Conservation (phyloP, 768 basidiomycete genomes). For the Tricholoma sp. region DNA sequence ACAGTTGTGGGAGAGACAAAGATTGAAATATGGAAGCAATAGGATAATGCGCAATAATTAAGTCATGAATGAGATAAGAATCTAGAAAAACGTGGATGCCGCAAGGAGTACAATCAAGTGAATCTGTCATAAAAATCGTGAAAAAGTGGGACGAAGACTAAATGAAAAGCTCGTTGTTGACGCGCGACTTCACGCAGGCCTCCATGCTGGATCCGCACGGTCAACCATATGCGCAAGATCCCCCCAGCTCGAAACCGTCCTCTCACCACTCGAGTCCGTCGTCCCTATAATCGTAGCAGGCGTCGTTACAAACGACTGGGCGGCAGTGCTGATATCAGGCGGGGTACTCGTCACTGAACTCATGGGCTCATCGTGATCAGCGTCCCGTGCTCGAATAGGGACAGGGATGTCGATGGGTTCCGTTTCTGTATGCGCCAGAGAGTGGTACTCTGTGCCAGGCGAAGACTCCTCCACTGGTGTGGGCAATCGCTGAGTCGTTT, state of each 20-base stretch:
- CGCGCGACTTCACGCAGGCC: conserved; percentile 28
- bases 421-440: conserved; percentile 1
- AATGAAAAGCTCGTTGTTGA: conserved; percentile 8
- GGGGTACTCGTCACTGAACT: conserved; percentile 32
- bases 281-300: conserved; percentile 54
- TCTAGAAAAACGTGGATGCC: background rate
- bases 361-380: conserved; percentile 6
- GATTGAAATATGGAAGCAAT: background rate
- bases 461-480: conserved; percentile 4
- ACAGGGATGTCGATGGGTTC: conserved; percentile 9
- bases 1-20: conserved; percentile 2
- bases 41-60: background rate
- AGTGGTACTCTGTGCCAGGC: background rate
- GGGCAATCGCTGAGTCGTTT: background rate
- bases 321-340: conserved; percentile 65
- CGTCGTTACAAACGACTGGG: conserved; percentile 63
- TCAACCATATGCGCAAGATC: conserved; percentile 39
- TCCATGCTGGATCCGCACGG: conserved; percentile 31
- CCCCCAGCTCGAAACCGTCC: conserved; percentile 45
- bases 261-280: conserved; percentile 44
- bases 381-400: conserved; percentile 6
- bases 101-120: background rate
- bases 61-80: background rate
- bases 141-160: conserved; percentile 4
- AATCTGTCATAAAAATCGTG: background rate